Base-by-base conservation (phyloP, 1,139 yeast species). In the Candida anutae region DNA sequence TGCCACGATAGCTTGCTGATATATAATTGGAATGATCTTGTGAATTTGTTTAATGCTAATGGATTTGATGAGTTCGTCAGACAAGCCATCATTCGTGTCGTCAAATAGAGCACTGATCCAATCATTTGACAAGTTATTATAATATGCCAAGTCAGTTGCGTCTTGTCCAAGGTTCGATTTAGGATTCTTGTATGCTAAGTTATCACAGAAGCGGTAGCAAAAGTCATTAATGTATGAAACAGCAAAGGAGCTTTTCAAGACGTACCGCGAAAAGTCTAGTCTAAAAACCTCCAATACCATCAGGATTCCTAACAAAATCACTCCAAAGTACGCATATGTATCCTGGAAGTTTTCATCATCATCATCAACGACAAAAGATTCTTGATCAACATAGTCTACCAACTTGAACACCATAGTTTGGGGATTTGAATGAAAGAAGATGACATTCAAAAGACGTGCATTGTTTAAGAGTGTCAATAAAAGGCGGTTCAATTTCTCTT, bases 31-130 rank as follows among this genome's bases (percentile, higher is more conserved):
- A 11, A 85, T 69, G 25, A 88, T 50, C 23, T 67, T 65, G 34
- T 81, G 73, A 28, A 83, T 70, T 34, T 83, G 90, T 40, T 77
- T 74, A 15, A 81, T 70, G 13, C 77, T 63, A 3, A 84, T 73
- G 4, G 76, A 61, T 39, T 77, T 72, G 45, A 87, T 74, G 31
- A 87, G 57, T 20, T 81, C 88, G 50, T 88, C 96, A 0, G 94
- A 77, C 23, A 88, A 72, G 2, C 95, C 95, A 30, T 87, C 93
- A 24, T 84, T 74, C 26, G 50, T 48, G 32, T 61, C 69, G 35
- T 84, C 88, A 53, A 83, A 87, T 26, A 88, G 53, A 2, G 93
- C 90, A 23, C 70, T 62, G 24, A 83, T 69, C 97, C 97, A 88
- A 23, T 75, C 81, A 26, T 73, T 74, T 18, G 83, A 53, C 9